Conservation (phyloP, 768 basidiomycete species). For the Leccinum rimulosum region DNA sequence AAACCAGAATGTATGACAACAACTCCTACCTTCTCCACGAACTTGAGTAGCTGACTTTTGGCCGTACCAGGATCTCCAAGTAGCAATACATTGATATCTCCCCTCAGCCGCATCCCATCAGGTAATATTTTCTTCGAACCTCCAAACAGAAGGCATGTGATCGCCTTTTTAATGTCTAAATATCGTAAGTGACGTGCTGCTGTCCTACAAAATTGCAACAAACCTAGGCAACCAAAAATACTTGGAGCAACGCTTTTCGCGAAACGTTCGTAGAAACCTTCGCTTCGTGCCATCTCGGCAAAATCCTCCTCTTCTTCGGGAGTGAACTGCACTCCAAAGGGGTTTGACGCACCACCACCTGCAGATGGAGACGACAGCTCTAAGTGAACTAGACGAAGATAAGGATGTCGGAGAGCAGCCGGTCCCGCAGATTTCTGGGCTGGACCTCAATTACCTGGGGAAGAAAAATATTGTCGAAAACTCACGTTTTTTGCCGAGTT, state of each 20-base stretch:
- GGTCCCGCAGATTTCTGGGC: conserved; percentile 74
- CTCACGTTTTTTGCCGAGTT: conserved; percentile 81
- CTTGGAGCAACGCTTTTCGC: conserved; percentile 93
- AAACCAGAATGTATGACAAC: background rate
- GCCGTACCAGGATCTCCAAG: conserved; percentile 99
- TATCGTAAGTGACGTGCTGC: conserved; percentile 7
- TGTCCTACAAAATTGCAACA: background rate
- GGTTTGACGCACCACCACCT: conserved; percentile 71
- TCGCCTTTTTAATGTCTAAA: conserved; percentile 96
- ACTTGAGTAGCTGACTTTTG: conserved; percentile 96
- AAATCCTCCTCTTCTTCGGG: conserved; percentile 99
- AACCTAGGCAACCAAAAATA: conserved; percentile 94
- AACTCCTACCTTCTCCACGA: conserved; percentile 82
- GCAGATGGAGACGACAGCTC: conserved; percentile 82
- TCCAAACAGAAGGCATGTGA: conserved; percentile 93
- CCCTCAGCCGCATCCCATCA: conserved; percentile 94
- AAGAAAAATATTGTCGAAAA: conserved; percentile 6
- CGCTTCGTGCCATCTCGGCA: conserved; percentile 82
- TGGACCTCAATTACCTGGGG: background rate
- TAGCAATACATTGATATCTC: conserved; percentile 95
- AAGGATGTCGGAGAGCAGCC: conserved; percentile 89
- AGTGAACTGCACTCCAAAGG: conserved; percentile 84
- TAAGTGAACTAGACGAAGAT: conserved; percentile 89
- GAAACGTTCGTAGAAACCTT: conserved; percentile 91
- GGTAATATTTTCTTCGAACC: conserved; percentile 97